phyloP scores from a whole-genome alignment of 257 asterid genomes.

The Verbascum thapsus region DNA sequence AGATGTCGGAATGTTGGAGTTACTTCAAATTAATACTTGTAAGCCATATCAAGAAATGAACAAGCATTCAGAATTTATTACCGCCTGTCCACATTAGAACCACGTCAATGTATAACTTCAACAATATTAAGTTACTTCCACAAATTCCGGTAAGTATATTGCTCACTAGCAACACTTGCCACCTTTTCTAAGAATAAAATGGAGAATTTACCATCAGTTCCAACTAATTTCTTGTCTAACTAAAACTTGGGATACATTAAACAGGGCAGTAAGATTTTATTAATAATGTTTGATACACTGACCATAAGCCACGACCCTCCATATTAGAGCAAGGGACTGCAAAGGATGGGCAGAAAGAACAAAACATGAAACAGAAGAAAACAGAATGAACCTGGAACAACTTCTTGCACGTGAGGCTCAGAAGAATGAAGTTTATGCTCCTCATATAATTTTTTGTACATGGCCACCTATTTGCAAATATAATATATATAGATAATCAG shows the following conservation, averaged over 20 bases:
- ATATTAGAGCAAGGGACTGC: constrained; percentile 11
- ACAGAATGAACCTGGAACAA: constrained; percentile 53
- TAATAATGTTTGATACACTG: background rate
- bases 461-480: constrained; percentile 60
- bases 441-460: constrained; percentile 85
- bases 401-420: constrained; percentile 41
- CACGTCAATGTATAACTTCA: no score
- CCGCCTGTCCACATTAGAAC: no score
- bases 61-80: no score
- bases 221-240: background rate
- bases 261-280: background rate
- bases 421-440: constrained; percentile 64
- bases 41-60: background rate
- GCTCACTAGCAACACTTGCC: background rate
- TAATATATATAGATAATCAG: background rate
- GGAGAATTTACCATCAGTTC: background rate
- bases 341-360: background rate
- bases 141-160: background rate
- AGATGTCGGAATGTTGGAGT: background rate
- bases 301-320: constrained; percentile 10
- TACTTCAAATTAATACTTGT: background rate
- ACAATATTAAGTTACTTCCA: no score
- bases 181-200: background rate
- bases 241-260: background rate
- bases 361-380: constrained; percentile 11